Conservation (phyloP, 2,329 filamentous ascomycete species). For the Aureobasidium sp. region DNA sequence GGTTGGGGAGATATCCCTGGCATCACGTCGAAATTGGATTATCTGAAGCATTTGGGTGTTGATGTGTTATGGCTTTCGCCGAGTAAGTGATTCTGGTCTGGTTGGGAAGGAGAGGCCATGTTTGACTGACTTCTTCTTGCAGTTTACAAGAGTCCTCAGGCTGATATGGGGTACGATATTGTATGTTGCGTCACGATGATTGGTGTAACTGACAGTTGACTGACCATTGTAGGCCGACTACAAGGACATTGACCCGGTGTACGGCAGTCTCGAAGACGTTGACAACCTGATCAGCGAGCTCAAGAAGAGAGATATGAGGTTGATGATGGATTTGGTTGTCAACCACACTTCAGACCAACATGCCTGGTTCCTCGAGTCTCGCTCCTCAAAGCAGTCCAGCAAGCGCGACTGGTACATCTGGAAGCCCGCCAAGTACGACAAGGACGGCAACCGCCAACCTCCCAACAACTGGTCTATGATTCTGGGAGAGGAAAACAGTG, state of each 20-base stretch:
- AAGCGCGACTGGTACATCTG: slow-evolving; percentile 62
- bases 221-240: slow-evolving; percentile 28
- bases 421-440: slow-evolving; percentile 50
- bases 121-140: neutral
- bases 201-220: neutral
- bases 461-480: slow-evolving; percentile 49
- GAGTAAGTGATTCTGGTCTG: neutral
- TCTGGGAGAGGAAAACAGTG: slow-evolving; percentile 30
- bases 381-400: slow-evolving; percentile 43
- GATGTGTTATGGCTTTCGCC: slow-evolving; percentile 61
- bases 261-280: slow-evolving; percentile 41
- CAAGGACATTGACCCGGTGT: slow-evolving; percentile 41
- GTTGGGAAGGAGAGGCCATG: slow-evolving; percentile 19
- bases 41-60: slow-evolving; percentile 54
- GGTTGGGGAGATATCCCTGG: slow-evolving; percentile 61
- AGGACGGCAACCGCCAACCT: slow-evolving; percentile 47
- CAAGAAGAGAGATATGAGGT: slow-evolving; percentile 40
- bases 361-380: slow-evolving; percentile 52
- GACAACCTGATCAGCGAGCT: slow-evolving; percentile 38
- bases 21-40: slow-evolving; percentile 58
- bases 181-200: slow-evolving; percentile 19
- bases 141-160: slow-evolving; percentile 46
- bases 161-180: slow-evolving; percentile 49
- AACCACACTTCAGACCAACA: slow-evolving; percentile 43
- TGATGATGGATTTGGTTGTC: slow-evolving; percentile 44